Base-by-base conservation (phyloP, 176 grass and related monocot genomes). In the Elymus sibiricus region DNA sequence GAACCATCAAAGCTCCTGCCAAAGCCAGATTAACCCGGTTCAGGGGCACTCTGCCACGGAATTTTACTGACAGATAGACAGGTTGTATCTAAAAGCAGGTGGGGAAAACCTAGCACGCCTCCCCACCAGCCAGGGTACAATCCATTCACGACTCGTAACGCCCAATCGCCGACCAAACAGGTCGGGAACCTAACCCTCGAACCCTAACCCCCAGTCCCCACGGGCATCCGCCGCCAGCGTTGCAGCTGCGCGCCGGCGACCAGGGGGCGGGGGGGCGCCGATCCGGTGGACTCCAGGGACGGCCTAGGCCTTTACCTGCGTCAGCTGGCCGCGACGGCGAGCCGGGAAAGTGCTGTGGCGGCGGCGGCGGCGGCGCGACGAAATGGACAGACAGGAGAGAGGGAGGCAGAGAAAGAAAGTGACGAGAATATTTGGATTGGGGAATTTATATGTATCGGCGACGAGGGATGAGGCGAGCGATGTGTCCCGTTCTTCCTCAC, bases 401-500 rank as follows among this genome's bases (percentile, higher is more conserved):
- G 70, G n/a, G 63, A 15, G 79, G 82, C 78, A 53, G 72, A 84
- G 14, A 69, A 28, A 39, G 34, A 29, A 49, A 74, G 10, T 4
- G 21, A 9, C 35, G 80, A 47, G 34, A 56, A 51, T 64, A 78
- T 82, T 86, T 55, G 84, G 73, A 73, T 86, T 86, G 58, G 80
- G 80, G 84, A 53, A 77, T 85, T 85, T 83, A 83, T 83, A 60
- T 40, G 5, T 34, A 28, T 27, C 13, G 37, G 22, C 43, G 58
- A 39, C 38, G 58, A 70, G 13, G 34, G 82, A 84, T 77, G 83
- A 68, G 83, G 62, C 24, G 80, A 7, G 77, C 32, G 63, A 76
- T 77, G 86, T 78, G 87, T 75, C 80, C 17, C 72, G 43, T 75
- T 85, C 87, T 85, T 85, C 82, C 60, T 42, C 60, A 27, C 72